Percentiles rank a stretch among this genome's conserved stretches.
Evolutionary conservation across 1,284 basidiomycete genomes (phyloP).

Genomic region (Cerrena zonata): DNA sequence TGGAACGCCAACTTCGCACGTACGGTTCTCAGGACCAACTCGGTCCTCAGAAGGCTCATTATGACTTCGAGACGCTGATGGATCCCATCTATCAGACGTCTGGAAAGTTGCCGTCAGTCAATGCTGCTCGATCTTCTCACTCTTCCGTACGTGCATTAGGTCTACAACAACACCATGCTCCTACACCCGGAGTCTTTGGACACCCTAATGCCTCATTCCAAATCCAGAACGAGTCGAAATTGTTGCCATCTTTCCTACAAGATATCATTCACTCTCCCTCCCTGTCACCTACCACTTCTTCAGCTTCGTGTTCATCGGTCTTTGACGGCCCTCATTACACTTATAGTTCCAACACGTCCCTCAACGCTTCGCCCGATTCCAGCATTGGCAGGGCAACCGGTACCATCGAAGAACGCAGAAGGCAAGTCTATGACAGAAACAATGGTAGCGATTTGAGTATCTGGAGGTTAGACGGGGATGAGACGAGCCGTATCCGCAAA

Average conservation of each 20-base stretch:
- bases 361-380: conserved; percentile 1
- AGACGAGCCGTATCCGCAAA: conserved; percentile 35
- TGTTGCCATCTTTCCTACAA: conserved; percentile 68
- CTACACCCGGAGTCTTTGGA: conserved; percentile 14
- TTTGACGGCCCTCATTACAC: background rate
- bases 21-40: background rate
- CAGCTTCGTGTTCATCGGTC: background rate
- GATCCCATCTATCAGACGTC: conserved; percentile 67
- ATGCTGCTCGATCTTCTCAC: conserved; percentile 16
- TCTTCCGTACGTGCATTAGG: conserved; percentile 15
- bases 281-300: conserved; percentile 4
- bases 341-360: background rate
- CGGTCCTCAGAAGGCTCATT: background rate
- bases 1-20: background rate
- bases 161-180: conserved; percentile 1
- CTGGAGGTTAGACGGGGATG: conserved; percentile 62
- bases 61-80: conserved; percentile 7
- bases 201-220: conserved; percentile 7
- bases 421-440: background rate
- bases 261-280: conserved; percentile 60
- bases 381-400: conserved; percentile 19
- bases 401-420: conserved; percentile 31
- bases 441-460: conserved; percentile 39
- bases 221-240: conserved; percentile 30
- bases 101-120: too few species aligned